phyloP scores from a whole-genome alignment of 805 yeast genomes.

The Ogataea paradorogensis region DNA sequence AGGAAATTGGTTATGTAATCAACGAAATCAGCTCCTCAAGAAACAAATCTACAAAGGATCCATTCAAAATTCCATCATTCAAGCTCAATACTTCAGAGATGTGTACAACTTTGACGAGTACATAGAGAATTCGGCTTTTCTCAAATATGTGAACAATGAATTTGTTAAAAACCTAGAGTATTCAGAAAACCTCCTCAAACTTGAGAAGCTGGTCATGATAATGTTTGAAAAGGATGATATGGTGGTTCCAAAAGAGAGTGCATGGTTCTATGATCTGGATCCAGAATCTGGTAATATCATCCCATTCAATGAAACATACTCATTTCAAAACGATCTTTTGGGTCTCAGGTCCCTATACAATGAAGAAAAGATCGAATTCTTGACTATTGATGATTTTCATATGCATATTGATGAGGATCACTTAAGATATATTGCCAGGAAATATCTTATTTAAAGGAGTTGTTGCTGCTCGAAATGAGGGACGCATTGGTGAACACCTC shows the following conservation, averaged over 20 bases:
- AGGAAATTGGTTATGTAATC: slow-evolving; percentile 57
- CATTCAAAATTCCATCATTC: slow-evolving; percentile 56
- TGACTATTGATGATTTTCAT: slow-evolving; percentile 55
- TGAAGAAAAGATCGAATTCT: slow-evolving; percentile 44
- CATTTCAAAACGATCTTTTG: slow-evolving; percentile 53
- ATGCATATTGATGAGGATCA: slow-evolving; percentile 60
- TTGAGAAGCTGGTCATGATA: slow-evolving; percentile 58
- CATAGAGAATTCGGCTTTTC: slow-evolving; percentile 51
- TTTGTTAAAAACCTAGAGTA: slow-evolving; percentile 34
- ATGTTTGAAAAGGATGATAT: slow-evolving; percentile 62
- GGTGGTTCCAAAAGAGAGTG: slow-evolving; percentile 67
- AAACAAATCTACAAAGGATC: slow-evolving; percentile 56
- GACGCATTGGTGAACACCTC: not conserved
- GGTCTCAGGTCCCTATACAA: slow-evolving; percentile 54
- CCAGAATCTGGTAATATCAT: slow-evolving; percentile 39
- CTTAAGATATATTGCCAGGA: slow-evolving; percentile 40
- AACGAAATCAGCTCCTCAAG: slow-evolving; percentile 52
- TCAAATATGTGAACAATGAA: slow-evolving; percentile 71
- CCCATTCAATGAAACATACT: slow-evolving; percentile 45
- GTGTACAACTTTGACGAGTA: slow-evolving; percentile 48
- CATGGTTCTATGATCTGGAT: slow-evolving; percentile 61
- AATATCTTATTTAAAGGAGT: slow-evolving; percentile 34
- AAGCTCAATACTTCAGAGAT: slow-evolving; percentile 78
- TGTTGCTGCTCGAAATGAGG: not conserved
- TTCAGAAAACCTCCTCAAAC: slow-evolving; percentile 37